Conservation (phyloP, 2,329 filamentous ascomycete species). For the Thelonectria rubi region DNA sequence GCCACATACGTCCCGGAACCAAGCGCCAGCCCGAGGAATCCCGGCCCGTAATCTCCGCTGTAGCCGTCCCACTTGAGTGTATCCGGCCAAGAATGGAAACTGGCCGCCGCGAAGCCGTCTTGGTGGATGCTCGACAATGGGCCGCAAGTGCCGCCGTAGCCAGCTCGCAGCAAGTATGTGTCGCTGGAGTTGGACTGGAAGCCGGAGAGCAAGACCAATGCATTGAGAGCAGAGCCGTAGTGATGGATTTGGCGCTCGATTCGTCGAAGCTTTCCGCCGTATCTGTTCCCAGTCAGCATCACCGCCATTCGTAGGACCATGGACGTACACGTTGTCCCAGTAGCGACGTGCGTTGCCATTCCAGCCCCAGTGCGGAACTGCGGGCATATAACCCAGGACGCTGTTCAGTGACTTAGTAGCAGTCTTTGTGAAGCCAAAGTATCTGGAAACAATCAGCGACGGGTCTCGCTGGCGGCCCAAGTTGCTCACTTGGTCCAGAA, state of each 20-base stretch:
- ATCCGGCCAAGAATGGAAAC: slow-evolving; percentile 66
- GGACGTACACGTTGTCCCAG: slow-evolving; percentile 64
- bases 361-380: slow-evolving; percentile 69
- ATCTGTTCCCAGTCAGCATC: slow-evolving; percentile 39
- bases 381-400: slow-evolving; percentile 65
- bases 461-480: not conserved
- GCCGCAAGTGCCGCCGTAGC: slow-evolving; percentile 62
- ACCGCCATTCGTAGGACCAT: not conserved
- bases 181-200: slow-evolving; percentile 58
- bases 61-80: slow-evolving; percentile 65
- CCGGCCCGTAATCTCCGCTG: slow-evolving; percentile 66
- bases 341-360: slow-evolving; percentile 69
- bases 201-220: slow-evolving; percentile 61
- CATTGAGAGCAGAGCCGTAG: slow-evolving; percentile 67
- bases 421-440: slow-evolving; percentile 57
- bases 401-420: slow-evolving; percentile 60
- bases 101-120: slow-evolving; percentile 63
- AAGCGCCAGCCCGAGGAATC: slow-evolving; percentile 61
- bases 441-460: slow-evolving; percentile 38
- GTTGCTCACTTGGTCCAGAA: slow-evolving; percentile 59
- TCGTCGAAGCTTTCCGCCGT: slow-evolving; percentile 53
- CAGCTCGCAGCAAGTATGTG: slow-evolving; percentile 61
- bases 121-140: slow-evolving; percentile 64
- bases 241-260: slow-evolving; percentile 63
- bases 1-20: slow-evolving; percentile 61